These are phyloP conservation scores for Metschnikowia anglica DNA, from an alignment of 805 yeast species.

Conservation along the genomic window DNA sequence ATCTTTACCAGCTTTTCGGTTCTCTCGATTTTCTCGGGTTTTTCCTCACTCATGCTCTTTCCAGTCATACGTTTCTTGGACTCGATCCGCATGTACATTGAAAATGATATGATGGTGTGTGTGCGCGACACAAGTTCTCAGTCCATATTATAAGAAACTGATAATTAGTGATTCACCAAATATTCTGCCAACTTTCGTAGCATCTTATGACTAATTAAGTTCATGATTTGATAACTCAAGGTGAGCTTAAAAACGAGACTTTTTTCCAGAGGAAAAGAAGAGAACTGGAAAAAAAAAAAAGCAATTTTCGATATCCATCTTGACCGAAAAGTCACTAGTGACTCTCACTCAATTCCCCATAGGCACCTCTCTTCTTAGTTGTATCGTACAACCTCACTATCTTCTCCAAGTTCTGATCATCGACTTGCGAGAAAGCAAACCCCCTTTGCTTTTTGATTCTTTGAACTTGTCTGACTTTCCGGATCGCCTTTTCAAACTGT, in stretches of 20 bases:
- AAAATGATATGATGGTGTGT: slow-evolving; percentile 1
- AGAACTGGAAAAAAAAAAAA: not conserved
- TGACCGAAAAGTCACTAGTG: slow-evolving; percentile 1
- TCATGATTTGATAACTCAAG: no score
- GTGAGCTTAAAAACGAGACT: no score
- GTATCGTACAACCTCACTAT: slow-evolving; percentile 94
- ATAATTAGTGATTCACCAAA: not conserved
- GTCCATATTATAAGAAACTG: not conserved
- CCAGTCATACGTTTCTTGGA: not conserved
- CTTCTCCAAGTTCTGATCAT: slow-evolving; percentile 84
- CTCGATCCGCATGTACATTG: not conserved
- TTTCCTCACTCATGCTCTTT: slow-evolving; percentile 14
- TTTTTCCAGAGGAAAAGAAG: not conserved
- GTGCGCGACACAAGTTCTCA: slow-evolving; percentile 5
- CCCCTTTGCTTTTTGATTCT: slow-evolving; percentile 98
- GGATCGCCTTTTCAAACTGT: slow-evolving; percentile 93
- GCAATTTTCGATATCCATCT: not conserved
- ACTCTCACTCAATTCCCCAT: slow-evolving; percentile 49
- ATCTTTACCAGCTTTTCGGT: slow-evolving; percentile 12
- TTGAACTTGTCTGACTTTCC: slow-evolving; percentile 97
- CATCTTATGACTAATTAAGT: not conserved
- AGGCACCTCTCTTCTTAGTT: slow-evolving; percentile 75
- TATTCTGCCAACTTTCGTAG: not conserved
- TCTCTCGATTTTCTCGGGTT: slow-evolving; percentile 11
- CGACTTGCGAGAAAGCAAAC: slow-evolving; percentile 95